Conservation (phyloP, 2,329 filamentous ascomycete species). For the Triangularia setosa region DNA sequence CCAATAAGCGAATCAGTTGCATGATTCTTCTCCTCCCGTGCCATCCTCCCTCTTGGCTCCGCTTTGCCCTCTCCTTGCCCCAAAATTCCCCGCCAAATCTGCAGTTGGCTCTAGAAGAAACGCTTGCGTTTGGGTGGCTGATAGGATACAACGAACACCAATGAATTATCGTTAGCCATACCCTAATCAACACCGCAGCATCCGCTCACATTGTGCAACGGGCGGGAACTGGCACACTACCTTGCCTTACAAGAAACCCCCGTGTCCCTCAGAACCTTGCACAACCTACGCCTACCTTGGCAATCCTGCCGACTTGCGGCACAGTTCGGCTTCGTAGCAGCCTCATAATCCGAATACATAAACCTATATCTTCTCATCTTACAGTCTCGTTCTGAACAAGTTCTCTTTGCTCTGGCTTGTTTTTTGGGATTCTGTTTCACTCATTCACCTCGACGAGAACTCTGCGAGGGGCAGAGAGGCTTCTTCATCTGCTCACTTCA, state of each 20-base stretch:
- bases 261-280: not conserved
- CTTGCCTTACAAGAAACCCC: not conserved
- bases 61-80: not conserved
- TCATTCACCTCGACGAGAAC: not conserved
- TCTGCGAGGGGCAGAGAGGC: not conserved
- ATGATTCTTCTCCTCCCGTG: not conserved
- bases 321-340: not conserved
- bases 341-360: not conserved
- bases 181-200: too few relatives aligned
- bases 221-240: not conserved
- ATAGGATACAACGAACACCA: not conserved
- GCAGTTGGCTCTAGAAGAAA: not conserved
- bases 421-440: not conserved
- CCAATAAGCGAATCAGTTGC: not conserved
- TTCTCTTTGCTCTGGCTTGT: not conserved
- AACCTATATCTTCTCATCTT: not conserved
- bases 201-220: not conserved
- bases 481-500: not conserved
- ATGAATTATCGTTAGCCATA: not conserved
- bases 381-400: not conserved
- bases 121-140: not conserved
- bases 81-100: not conserved
- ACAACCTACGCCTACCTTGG: not conserved
- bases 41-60: not conserved
- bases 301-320: not conserved